Conservation (phyloP, 805 yeast genomes). For the Kodamaea nitidulidarum region DNA sequence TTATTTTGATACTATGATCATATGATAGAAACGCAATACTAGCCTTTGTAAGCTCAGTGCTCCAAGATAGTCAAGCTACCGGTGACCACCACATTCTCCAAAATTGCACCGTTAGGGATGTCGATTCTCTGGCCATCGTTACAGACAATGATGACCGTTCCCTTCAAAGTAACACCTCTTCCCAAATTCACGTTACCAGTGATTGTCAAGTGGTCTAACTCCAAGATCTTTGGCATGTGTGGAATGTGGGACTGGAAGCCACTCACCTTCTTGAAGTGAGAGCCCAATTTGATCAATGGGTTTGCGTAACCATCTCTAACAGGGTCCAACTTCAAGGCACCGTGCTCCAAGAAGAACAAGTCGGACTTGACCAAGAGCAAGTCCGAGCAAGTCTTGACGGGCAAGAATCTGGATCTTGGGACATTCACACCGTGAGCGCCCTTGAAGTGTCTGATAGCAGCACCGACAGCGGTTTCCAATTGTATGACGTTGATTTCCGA, state of each 20-base stretch:
- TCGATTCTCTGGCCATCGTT: slow-evolving; percentile 96
- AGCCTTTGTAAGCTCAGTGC: slow-evolving; percentile 55
- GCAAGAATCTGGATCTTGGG: slow-evolving; percentile 96
- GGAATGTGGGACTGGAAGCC: slow-evolving; percentile 87
- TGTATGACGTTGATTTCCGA: slow-evolving; percentile 83
- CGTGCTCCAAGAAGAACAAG: slow-evolving; percentile 85
- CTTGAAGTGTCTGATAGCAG: slow-evolving; percentile 93
- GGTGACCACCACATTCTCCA: slow-evolving; percentile 95
- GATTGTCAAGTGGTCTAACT: slow-evolving; percentile 93
- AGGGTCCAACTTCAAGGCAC: slow-evolving; percentile 80
- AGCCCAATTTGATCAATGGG: slow-evolving; percentile 93
- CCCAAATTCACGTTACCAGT: slow-evolving; percentile 95
- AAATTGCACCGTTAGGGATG: slow-evolving; percentile 91
- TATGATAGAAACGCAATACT: not conserved
- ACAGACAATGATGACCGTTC: slow-evolving; percentile 96
- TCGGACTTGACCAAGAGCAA: slow-evolving; percentile 92
- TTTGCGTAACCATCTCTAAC: slow-evolving; percentile 85
- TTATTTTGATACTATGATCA: not conserved
- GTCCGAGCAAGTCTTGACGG: slow-evolving; percentile 97
- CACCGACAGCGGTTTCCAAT: slow-evolving; percentile 98
- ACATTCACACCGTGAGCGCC: slow-evolving; percentile 98
- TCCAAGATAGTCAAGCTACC: slow-evolving; percentile 94
- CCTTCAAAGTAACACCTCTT: slow-evolving; percentile 84
- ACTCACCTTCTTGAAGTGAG: slow-evolving; percentile 92
- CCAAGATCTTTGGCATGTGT: slow-evolving; percentile 94